These are phyloP conservation scores for Botrytis squamosa DNA, from an alignment of 2,329 filamentous ascomycete genomes.

Conservation along the genomic window DNA sequence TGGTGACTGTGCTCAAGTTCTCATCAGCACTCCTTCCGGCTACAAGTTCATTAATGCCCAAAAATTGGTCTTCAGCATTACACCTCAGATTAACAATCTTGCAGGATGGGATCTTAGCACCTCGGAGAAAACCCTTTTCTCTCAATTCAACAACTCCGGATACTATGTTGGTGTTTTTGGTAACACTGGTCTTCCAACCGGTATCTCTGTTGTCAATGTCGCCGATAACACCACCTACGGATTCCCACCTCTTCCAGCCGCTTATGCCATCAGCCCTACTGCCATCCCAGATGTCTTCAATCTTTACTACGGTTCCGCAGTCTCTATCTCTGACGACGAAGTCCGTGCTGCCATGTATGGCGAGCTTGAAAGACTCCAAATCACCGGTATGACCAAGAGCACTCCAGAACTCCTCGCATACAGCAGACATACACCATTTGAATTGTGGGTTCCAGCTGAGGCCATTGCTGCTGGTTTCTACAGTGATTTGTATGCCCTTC, in stretches of 20 bases:
- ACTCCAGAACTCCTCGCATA: conserved; percentile 26
- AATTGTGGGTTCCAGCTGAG: conserved; percentile 34
- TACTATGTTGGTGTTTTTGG: conserved; percentile 44
- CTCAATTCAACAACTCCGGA: conserved; percentile 40
- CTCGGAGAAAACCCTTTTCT: conserved; percentile 42
- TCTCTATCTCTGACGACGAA: conserved; percentile 20
- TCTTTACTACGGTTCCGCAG: conserved; percentile 26
- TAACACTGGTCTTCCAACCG: conserved; percentile 41
- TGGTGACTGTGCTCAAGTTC: conserved; percentile 32
- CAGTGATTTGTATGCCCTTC: conserved; percentile 43
- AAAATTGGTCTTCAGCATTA: conserved; percentile 46
- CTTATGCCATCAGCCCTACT: conserved; percentile 35
- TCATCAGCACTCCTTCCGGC: conserved; percentile 38
- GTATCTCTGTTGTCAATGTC: conserved; percentile 34
- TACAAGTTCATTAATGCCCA: conserved; percentile 41
- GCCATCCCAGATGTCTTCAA: conserved; percentile 24
- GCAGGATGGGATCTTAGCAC: conserved; percentile 40
- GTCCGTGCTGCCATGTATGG: conserved; percentile 27
- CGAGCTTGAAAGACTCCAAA: conserved; percentile 20
- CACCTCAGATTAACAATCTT: conserved; percentile 42
- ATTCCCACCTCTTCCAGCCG: conserved; percentile 38
- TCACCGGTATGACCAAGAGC: conserved; percentile 16
- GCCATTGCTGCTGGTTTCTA: conserved; percentile 45
- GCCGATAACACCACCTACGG: conserved; percentile 35
- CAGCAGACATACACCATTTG: conserved; percentile 30